Percentiles rank a stretch among this genome's conserved stretches.
Conservation (phyloP, 1,284 basidiomycete genomes). For the Ceratobasidium sp. region DNA sequence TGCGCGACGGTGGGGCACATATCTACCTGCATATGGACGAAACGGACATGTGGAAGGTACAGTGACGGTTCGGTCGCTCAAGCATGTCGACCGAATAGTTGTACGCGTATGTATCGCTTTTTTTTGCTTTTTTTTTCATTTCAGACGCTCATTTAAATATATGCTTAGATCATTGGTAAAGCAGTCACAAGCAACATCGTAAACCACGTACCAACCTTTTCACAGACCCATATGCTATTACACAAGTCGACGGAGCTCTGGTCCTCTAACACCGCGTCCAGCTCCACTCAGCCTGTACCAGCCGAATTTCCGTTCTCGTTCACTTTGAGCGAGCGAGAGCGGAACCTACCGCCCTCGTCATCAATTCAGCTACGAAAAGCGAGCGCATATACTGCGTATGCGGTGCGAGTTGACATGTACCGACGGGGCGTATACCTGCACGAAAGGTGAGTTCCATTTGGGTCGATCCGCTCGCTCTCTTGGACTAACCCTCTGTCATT, state of each 20-base stretch:
- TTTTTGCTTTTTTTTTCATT: background rate
- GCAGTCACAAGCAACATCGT: slow-evolving; percentile 23
- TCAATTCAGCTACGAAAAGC: slow-evolving; percentile 23
- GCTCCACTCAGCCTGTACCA: background rate
- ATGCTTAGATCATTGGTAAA: slow-evolving; percentile 41
- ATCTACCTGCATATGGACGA: slow-evolving; percentile 23
- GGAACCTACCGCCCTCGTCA: slow-evolving; percentile 16
- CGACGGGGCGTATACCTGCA: slow-evolving; percentile 32
- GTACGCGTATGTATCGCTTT: slow-evolving; percentile 22
- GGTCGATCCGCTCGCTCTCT: background rate
- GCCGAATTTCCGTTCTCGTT: slow-evolving; percentile 27
- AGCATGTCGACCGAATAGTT: slow-evolving; percentile 38
- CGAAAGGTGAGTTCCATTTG: background rate
- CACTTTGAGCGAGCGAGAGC: background rate
- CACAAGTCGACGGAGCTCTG: slow-evolving; percentile 20
- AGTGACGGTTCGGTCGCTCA: slow-evolving; percentile 27
- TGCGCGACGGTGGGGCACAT: slow-evolving; percentile 29
- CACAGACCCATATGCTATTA: slow-evolving; percentile 20
- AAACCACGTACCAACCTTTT: slow-evolving; percentile 39
- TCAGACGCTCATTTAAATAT: background rate
- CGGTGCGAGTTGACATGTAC: slow-evolving; percentile 39
- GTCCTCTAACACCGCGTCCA: background rate
- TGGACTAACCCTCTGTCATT: background rate
- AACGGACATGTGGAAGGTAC: background rate
- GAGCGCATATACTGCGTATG: slow-evolving; percentile 16